A percentile compares a stretch with the other conserved stretches of the same genome.
phyloP scores from a whole-genome alignment of 139 green algal genomes.

The Tetradesmus lagerheimii region DNA sequence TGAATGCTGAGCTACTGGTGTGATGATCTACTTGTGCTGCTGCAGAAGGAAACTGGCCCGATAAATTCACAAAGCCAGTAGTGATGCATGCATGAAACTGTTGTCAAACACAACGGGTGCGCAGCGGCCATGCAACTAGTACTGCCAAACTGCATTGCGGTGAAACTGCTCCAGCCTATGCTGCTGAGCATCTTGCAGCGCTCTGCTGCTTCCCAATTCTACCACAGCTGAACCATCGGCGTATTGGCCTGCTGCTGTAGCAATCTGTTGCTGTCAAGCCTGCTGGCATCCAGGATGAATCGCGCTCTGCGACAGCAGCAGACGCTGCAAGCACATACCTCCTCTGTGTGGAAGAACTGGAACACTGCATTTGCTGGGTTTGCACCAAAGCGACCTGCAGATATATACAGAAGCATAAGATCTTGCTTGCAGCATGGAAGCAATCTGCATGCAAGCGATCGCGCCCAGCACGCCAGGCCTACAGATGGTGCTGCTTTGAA shows the following conservation, averaged over 20 bases:
- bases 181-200: background rate
- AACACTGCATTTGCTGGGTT: constrained; percentile 80
- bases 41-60: too few species aligned
- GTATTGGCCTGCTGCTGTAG: background rate
- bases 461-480: background rate
- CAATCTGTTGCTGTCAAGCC: background rate
- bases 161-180: background rate
- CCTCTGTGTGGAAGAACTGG: constrained; percentile 96
- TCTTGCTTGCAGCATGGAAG: background rate
- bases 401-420: background rate
- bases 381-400: background rate
- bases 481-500: background rate
- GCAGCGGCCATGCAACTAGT: too few species aligned
- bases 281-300: background rate
- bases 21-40: background rate
- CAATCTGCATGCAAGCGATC: background rate
- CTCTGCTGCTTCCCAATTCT: background rate
- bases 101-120: too few species aligned
- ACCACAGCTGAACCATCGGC: too few species aligned
- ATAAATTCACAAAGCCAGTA: too few species aligned
- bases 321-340: constrained; percentile 65
- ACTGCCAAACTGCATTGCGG: background rate
- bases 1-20: too few species aligned
- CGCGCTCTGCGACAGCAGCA: background rate
- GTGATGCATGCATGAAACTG: too few species aligned